Evolutionary conservation across 208 protist species (phyloP).

Genomic region (Trypanosoma grayi): DNA sequence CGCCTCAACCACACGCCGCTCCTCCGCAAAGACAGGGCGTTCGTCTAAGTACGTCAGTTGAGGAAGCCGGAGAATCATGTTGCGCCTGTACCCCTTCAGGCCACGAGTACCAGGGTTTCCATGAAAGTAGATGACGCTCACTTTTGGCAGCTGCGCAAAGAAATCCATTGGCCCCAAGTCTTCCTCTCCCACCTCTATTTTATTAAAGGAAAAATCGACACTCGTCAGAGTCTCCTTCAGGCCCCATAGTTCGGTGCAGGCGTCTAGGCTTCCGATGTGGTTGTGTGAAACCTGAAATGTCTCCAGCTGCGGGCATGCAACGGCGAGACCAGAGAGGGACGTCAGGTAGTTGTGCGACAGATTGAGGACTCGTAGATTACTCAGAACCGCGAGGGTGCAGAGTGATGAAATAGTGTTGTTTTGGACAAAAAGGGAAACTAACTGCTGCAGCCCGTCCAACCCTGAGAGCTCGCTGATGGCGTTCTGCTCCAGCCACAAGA

Average conservation of each 20-base stretch:
- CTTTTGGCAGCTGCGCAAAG: conserved; percentile 68
- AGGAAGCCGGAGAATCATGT: conserved; percentile 79
- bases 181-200: conserved; percentile 51
- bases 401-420: conserved; percentile 91
- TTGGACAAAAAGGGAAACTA: conserved; percentile 92
- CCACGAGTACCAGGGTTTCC: conserved; percentile 68
- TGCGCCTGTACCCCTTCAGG: conserved; percentile 84
- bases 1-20: conserved; percentile 78
- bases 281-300: conserved; percentile 67
- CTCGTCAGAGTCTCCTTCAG: conserved; percentile 74
- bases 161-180: conserved; percentile 41
- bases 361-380: conserved; percentile 83
- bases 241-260: conserved; percentile 70
- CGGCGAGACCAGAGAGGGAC: conserved; percentile 34
- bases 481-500: conserved; percentile 95
- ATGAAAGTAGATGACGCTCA: conserved; percentile 91
- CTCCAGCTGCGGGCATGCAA: conserved; percentile 29
- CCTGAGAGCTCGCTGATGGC: conserved; percentile 80
- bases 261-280: conserved; percentile 30
- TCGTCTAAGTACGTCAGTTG: conserved; percentile 88
- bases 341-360: conserved; percentile 68
- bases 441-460: conserved; percentile 57
- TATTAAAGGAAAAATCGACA: conserved; percentile 93
- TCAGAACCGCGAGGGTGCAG: conserved; percentile 36
- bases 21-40: conserved; percentile 83